Evolutionary conservation across 2,329 filamentous ascomycete species (phyloP).

Genomic region (Didymella arachidicola): DNA sequence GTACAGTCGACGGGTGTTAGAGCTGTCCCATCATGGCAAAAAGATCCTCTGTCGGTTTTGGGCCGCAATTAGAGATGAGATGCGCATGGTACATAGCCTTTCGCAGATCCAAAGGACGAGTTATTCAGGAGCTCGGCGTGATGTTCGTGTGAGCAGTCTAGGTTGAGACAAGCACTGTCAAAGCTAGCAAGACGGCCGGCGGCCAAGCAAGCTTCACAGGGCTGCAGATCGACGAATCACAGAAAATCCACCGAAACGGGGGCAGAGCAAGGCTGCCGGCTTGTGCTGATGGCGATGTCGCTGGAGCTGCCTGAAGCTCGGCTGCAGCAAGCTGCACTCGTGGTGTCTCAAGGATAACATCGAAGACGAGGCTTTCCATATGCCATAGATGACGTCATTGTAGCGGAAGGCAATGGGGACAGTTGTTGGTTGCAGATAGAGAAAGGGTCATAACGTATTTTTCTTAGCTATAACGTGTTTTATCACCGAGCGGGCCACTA

Average conservation of each 20-base stretch:
- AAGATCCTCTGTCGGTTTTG: not conserved
- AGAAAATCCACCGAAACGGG: too few relatives aligned
- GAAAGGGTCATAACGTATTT: not conserved
- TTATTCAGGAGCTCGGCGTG: not conserved
- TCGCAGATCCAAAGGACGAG: not conserved
- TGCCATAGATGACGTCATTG: not conserved
- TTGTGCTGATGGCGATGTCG: not conserved
- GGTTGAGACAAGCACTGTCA: conserved; percentile 13
- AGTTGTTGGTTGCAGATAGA: not conserved
- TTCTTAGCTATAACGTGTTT: not conserved
- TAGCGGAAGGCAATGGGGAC: too few relatives aligned
- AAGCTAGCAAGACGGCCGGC: conserved; percentile 10
- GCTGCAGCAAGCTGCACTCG: not conserved
- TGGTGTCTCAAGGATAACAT: not conserved
- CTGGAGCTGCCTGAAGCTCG: not conserved
- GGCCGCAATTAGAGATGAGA: not conserved
- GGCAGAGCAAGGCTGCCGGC: not conserved
- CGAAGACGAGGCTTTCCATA: not conserved
- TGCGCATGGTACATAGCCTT: too few relatives aligned
- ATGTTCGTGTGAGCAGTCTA: not conserved
- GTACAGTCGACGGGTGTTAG: not conserved
- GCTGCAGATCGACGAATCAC: conserved; percentile 3
- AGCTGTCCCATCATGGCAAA: not conserved
- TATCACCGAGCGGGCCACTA: too few relatives aligned
- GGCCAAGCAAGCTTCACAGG: conserved; percentile 13